Percentiles rank a stretch among this genome's conserved stretches.
These are phyloP conservation scores for Knoxia roxburghii DNA, from an alignment of 257 asterid species.

Conservation along the genomic window DNA sequence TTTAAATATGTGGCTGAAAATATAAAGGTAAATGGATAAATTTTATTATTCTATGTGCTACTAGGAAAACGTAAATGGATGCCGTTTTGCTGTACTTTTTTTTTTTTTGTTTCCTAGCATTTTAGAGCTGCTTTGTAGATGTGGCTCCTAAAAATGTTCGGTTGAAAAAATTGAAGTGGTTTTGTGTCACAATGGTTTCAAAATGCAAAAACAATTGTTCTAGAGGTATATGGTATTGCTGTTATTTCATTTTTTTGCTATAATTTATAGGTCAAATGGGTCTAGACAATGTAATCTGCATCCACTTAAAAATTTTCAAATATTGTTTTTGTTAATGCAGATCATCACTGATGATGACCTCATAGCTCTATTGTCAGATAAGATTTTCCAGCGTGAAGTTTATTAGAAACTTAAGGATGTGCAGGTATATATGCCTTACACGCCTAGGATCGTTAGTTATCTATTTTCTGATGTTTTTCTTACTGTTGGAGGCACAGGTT, in stretches of 20 bases:
- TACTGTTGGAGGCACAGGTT: conserved; percentile 40
- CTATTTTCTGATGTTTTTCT: conserved; percentile 1
- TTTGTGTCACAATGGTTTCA: too few relatives aligned
- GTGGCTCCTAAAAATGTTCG: neutral
- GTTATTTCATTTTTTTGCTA: too few relatives aligned
- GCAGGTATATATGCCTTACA: conserved; percentile 42
- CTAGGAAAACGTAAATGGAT: too few relatives aligned
- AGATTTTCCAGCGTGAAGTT: conserved; percentile 80
- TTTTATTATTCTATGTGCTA: too few relatives aligned
- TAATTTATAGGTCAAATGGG: neutral
- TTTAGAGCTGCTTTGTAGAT: neutral
- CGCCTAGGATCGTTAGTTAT: conserved; percentile 12
- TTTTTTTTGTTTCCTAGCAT: neutral
- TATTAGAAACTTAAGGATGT: conserved; percentile 74
- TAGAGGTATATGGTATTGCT: too few relatives aligned
- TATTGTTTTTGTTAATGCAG: conserved; percentile 36
- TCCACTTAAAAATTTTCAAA: conserved; percentile 3
- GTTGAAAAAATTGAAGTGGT: neutral
- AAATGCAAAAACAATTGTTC: neutral
- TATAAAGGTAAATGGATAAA: too few relatives aligned
- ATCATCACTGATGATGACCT: conserved; percentile 68
- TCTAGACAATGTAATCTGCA: neutral
- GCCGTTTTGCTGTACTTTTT: too few relatives aligned
- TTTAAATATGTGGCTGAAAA: too few relatives aligned
- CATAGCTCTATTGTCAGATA: too few relatives aligned